Evolutionary conservation across 2,329 filamentous ascomycete genomes (phyloP).

Genomic region (Acephala macrosclerotiorum): DNA sequence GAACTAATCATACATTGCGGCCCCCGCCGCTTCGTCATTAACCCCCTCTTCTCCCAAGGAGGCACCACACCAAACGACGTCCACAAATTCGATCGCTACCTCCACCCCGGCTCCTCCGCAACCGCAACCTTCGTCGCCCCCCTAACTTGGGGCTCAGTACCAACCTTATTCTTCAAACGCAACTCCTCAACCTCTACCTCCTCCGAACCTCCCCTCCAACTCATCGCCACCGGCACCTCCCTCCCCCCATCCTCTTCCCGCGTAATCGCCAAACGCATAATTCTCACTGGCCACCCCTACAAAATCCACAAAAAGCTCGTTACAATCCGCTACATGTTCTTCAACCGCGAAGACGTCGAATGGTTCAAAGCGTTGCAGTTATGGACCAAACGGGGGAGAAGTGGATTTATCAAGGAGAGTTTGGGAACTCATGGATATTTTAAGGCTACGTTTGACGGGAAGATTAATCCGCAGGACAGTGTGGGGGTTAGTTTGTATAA

Average conservation of each 20-base stretch:
- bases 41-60: constrained; percentile 88
- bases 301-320: constrained; percentile 99
- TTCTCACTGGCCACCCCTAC: constrained; percentile 94
- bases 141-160: constrained; percentile 91
- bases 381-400: constrained; percentile 90
- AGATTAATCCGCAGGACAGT: constrained; percentile 94
- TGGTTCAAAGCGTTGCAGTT: constrained; percentile 98
- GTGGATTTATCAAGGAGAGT: constrained; percentile 91
- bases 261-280: constrained; percentile 91
- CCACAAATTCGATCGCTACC: constrained; percentile 92
- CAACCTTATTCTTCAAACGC: constrained; percentile 85
- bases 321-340: constrained; percentile 99
- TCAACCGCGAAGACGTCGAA: constrained; percentile 91
- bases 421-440: constrained; percentile 99
- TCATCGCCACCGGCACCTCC: constrained; percentile 88
- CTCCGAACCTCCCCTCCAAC: constrained; percentile 61
- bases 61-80: constrained; percentile 95
- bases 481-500: constrained; percentile 92
- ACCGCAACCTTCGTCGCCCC: constrained; percentile 91
- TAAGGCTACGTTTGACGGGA: constrained; percentile 96
- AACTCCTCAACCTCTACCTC: constrained; percentile 52
- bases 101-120: constrained; percentile 89
- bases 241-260: constrained; percentile 78
- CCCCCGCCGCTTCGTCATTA: constrained; percentile 83
- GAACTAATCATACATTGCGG: constrained; percentile 92